Base-by-base conservation (phyloP, 768 basidiomycete genomes). In the Crepidotus variabilis region DNA sequence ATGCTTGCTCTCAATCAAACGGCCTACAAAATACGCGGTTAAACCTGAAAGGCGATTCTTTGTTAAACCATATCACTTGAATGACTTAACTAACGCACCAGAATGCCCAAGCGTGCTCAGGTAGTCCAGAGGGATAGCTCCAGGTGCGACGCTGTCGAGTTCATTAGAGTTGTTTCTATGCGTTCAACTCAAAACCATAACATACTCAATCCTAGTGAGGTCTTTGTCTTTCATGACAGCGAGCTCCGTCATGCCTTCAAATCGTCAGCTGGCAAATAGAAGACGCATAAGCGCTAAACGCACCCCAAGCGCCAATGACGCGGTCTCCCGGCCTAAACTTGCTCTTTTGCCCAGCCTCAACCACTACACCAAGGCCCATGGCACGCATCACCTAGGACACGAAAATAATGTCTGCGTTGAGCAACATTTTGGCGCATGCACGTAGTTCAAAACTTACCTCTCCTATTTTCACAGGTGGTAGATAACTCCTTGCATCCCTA, bases 11-110 rank as follows among this genome's bases (percentile, higher is more conserved):
- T 34, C 32, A 22, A 28, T 13, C 24, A 28, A 35, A 1, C 6
- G 14, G 47, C 84, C 54, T 64, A 93, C 93, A 60, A 94, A 92
- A 70, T 94, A 97, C 4, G 94, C 94, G 5, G 94, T 96, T 67
- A 94, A 64, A 8, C 91, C 91, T 89, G 64, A 16, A 58, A n/a
- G n/a, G n/a, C n/a, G n/a, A n/a, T n/a, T 23, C 8, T 9, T 16
- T 8, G 8, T 8, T 20, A 46, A 11, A 20, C n/a, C 22, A 56
- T 22, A 50, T 50, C 11, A 34, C 48, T n/a, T n/a, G n/a, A 14
- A 52, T 48, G 11, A 48, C 8, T 21, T 50, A 14, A n/a, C n/a
- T 10, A n/a, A 47, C 81, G 24, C 61, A 90, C 91, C 92, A 10
- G 85, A 78, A 47, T 69, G 65, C 18, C 95, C 94, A n/a, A 96